phyloP scores from a whole-genome alignment of 768 basidiomycete genomes.

The Leccinum arenicola region DNA sequence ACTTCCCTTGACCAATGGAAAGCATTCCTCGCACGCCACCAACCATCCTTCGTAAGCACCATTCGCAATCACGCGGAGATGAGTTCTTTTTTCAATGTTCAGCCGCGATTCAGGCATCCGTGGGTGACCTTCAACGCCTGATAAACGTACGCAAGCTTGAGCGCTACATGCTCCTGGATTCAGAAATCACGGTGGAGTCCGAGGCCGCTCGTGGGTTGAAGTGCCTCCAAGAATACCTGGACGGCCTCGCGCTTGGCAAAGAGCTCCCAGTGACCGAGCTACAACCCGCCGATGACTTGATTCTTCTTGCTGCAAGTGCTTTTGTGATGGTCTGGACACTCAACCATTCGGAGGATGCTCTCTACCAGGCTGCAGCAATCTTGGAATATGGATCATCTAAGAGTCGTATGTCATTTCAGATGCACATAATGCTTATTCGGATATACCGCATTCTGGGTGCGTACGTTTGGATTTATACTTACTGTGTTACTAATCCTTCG shows the following conservation, averaged over 20 bases:
- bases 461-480: conserved; percentile 9
- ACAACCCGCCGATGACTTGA: conserved; percentile 86
- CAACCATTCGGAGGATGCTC: conserved; percentile 50
- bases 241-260: conserved; percentile 63
- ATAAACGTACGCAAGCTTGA: conserved; percentile 77
- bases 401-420: conserved; percentile 79
- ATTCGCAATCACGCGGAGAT: conserved; percentile 7
- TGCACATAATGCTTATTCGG: conserved; percentile 72
- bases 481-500: conserved; percentile 1
- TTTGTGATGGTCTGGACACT: conserved; percentile 63
- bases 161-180: conserved; percentile 52
- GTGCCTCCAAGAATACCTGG: conserved; percentile 62
- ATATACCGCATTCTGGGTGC: conserved; percentile 80
- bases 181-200: conserved; percentile 52
- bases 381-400: conserved; percentile 69
- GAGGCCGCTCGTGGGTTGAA: conserved; percentile 52
- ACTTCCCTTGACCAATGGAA: conserved; percentile 51
- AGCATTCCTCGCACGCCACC: conserved; percentile 47
- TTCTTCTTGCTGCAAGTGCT: conserved; percentile 67
- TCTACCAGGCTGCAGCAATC: conserved; percentile 62
- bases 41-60: conserved; percentile 47
- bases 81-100: conserved; percentile 17
- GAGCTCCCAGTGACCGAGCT: conserved; percentile 72
- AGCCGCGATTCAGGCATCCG: conserved; percentile 40
- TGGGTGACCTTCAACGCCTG: conserved; percentile 55